A percentile compares a stretch with the other conserved stretches of the same genome.
Conservation (phyloP, 169 alveolate genomes). For the Toxoplasma gondii region DNA sequence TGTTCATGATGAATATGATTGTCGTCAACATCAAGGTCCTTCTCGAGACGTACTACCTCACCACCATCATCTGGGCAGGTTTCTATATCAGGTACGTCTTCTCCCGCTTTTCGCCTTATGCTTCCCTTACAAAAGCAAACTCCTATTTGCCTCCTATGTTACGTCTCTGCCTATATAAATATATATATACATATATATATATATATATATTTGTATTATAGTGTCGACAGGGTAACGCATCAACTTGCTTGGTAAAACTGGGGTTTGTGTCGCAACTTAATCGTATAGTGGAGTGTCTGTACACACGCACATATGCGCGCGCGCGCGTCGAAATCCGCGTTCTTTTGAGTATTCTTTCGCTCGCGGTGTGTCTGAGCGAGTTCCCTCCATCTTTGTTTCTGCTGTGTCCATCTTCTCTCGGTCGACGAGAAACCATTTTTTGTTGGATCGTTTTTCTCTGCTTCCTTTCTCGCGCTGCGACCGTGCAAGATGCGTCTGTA, state of each 20-base stretch:
- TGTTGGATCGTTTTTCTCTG: no score
- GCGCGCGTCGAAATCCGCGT: no score
- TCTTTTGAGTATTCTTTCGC: no score
- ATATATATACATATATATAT: neutral
- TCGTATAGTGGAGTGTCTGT: no score
- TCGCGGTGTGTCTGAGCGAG: no score
- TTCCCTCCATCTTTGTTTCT: no score
- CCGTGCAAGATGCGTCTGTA: no score
- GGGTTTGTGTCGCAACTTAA: neutral
- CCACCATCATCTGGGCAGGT: constrained; percentile 28
- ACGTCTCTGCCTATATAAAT: neutral
- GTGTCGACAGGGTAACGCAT: neutral
- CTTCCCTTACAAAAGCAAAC: neutral
- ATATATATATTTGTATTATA: neutral
- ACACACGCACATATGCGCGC: no score
- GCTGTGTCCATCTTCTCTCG: neutral
- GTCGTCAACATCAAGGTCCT: constrained; percentile 51
- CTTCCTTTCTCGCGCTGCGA: no score
- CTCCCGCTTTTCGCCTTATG: neutral
- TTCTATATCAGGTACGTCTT: constrained; percentile 11
- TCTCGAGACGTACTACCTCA: constrained; percentile 30
- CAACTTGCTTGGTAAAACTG: no score
- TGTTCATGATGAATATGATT: constrained; percentile 20
- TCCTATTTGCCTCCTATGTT: neutral
- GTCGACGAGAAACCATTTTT: neutral